phyloP scores from a whole-genome alignment of 176 grass and related monocot genomes.

The Thinopyrum elongatum region DNA sequence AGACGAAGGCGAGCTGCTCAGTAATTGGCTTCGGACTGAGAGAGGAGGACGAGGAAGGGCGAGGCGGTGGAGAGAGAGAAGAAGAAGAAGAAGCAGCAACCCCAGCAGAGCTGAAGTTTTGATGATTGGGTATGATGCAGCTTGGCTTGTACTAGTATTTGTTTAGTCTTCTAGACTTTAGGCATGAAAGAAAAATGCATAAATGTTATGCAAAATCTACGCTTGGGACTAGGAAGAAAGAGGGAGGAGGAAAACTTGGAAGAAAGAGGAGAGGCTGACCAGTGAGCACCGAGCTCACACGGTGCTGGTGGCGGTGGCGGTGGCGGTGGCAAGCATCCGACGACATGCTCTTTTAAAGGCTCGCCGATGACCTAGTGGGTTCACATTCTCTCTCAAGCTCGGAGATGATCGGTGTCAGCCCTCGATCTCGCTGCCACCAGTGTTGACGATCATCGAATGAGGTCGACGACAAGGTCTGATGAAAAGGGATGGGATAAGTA shows the following conservation, averaged over 20 bases:
- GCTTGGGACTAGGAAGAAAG: too few relatives aligned
- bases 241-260: too few relatives aligned
- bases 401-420: background rate
- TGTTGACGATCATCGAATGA: background rate
- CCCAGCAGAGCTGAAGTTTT: conserved; percentile 29
- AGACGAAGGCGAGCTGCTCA: background rate
- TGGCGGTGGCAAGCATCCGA: too few relatives aligned
- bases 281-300: background rate
- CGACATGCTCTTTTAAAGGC: background rate
- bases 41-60: background rate
- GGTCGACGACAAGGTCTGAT: background rate
- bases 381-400: background rate
- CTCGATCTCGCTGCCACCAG: background rate
- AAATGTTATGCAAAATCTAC: background rate
- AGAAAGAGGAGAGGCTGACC: too few relatives aligned
- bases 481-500: background rate
- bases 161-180: background rate
- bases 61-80: background rate
- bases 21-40: conserved; percentile 27
- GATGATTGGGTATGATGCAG: conserved; percentile 21
- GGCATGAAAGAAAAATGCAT: background rate
- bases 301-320: too few relatives aligned
- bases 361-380: background rate
- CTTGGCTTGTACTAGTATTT: conserved; percentile 5
- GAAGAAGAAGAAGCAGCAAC: background rate